Base-by-base conservation (phyloP, 345 rosid species). In the Geranium rotundifolium region DNA sequence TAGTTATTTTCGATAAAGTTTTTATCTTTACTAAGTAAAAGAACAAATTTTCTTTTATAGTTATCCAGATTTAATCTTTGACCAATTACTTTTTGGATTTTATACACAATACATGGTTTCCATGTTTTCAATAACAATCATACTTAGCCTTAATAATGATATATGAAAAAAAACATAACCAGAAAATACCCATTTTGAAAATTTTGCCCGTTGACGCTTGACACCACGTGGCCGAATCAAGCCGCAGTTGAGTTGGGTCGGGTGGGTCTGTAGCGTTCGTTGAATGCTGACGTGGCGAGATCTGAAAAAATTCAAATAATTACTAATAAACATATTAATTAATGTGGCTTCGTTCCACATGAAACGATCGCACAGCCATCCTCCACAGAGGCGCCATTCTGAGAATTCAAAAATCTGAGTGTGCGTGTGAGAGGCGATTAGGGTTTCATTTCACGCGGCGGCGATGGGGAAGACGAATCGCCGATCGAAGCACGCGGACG, bases 391-490 rank as follows among this genome's bases (percentile, higher is more conserved):
- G 41, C 52, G 52, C 52, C 52, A 46, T 46, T 7, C 52, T 7
- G 14, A 46, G 15, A 46, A 46, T 46, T 46, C 52, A 46, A 46
- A 46, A 46, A 46, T 3, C 52, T 46, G 14, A 46, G 52, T 46
- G 52, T 46, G 50, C 14, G 52, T 9, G 52, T 0, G 52, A 46
- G 52, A 3, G 52, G 10, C 52, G 52, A 12, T 46, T 46, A 46
- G 52, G 52, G 52, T 46, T 46, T 46, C 52, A 46, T 46, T 46
- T 23, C 69, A 7, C 74, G 72, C 3, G 73, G 62, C 17, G 79
- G 65, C 30, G 61, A 84, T 77, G 84, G 84, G 77, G 81, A 85
- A 81, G 74, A 72, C 63, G 37, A 91, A 78, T 75, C 88, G 80
- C 73, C 82, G 90, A 63, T 63, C 74, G 19, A 88, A 84, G 76